phyloP scores from a whole-genome alignment of 495 filamentous ascomycete species.

The Chaetomium fimeti region DNA sequence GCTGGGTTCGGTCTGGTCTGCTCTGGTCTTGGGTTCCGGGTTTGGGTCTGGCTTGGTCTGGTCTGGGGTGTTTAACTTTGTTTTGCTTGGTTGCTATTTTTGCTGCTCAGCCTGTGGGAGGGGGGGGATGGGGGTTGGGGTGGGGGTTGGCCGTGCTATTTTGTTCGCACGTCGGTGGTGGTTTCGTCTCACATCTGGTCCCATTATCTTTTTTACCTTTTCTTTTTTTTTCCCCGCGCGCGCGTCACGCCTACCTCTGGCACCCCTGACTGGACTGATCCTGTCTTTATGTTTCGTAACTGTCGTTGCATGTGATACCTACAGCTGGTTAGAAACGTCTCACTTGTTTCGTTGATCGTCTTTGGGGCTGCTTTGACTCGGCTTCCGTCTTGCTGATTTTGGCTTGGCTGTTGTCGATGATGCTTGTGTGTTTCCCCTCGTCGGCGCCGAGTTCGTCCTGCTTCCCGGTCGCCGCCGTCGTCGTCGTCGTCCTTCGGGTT shows the following conservation, averaged over 20 bases:
- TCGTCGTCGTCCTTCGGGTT: too few species aligned
- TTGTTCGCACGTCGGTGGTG: too few species aligned
- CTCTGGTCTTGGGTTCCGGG: not conserved
- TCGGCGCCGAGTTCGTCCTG: too few species aligned
- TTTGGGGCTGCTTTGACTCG: not conserved
- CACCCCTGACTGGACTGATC: not conserved
- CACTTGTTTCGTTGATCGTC: not conserved
- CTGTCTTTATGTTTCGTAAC: slow-evolving; percentile 14
- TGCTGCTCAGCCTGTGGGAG: not conserved
- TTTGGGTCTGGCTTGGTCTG: slow-evolving; percentile 6
- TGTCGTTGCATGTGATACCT: slow-evolving; percentile 21
- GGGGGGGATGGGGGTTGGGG: too few species aligned
- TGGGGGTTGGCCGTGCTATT: not conserved
- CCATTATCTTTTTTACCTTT: too few species aligned
- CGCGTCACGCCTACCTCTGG: not conserved
- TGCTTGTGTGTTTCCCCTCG: not conserved
- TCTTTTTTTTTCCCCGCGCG: not conserved
- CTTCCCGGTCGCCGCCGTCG: too few species aligned
- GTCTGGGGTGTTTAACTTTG: not conserved
- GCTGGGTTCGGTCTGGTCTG: not conserved
- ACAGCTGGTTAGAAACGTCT: slow-evolving; percentile 19
- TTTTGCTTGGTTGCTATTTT: slow-evolving; percentile 2
- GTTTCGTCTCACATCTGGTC: not conserved
- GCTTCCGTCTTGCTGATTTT: not conserved
- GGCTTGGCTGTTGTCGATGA: not conserved